Base-by-base conservation (phyloP, 2,329 filamentous ascomycete genomes). In the Botrytis aclada region DNA sequence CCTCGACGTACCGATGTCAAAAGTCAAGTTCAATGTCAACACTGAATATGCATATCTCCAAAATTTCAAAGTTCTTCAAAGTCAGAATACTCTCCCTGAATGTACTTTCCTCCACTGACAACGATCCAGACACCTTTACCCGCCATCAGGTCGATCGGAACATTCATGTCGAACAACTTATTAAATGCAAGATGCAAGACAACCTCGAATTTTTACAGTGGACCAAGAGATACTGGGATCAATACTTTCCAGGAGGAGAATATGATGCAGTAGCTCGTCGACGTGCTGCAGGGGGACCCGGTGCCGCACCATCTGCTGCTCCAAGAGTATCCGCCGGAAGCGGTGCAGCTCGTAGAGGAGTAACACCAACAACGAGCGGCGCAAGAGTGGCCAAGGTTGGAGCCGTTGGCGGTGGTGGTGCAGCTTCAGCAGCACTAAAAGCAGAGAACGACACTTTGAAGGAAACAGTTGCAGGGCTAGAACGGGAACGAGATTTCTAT, bases 141-240 rank as follows among this genome's bases (percentile, higher is more conserved):
- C 93, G 92, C 83, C 95, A 98, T 84, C 86, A 90, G 76, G 88
- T 99, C 85, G 95, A 98, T 80, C 94, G 94, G 82, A 92, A 92
- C 41, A 91, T 99, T 79, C 94, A 94, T 74, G 94, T 98, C 82
- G 90, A 97, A 83, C 86, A 88, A 73, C 90, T 99, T 74, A 89
- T 96, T 80, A 99, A 98, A 84, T 99, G 96, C 88, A 98, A 97
- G 87, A 99, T 99, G 95, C 96, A 99, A 88, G 96, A 99, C 84
- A 99, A 99, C 86, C 92, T 99, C 79, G 96, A 98, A 82, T 99
- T 99, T 83, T 87, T 99, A 74, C 96, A 99, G 85, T 99, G 94
- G 92, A 91, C 91, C 74, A 99, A 99, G 88, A 88, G 88, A 78
- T 98, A 94, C 86, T 99, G 96, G 96, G 96, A 99, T 81, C 93